Percentiles rank a stretch among this genome's conserved stretches.
These are phyloP conservation scores for Coprinopsis strossmayeri DNA, from an alignment of 768 basidiomycete species.

Conservation along the genomic window DNA sequence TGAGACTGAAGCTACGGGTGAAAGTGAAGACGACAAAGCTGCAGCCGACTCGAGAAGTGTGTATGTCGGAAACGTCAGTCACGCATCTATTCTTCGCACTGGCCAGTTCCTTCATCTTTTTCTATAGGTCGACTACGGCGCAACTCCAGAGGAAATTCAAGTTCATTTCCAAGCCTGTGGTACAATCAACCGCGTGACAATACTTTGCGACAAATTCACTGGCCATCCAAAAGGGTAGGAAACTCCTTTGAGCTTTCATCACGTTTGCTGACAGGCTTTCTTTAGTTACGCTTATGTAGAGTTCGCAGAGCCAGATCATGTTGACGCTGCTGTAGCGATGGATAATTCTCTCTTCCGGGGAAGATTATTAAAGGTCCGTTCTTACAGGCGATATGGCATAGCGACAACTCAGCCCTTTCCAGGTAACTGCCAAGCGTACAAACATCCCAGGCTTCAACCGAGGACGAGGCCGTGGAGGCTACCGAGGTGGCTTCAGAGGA, in stretches of 20 bases:
- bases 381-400: not conserved
- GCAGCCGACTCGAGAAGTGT: conserved; percentile 81
- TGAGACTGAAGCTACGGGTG: conserved; percentile 47
- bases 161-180: conserved; percentile 96
- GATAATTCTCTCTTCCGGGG: conserved; percentile 96
- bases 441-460: conserved; percentile 91
- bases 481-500: conserved; percentile 52
- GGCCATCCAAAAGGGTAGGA: conserved; percentile 95
- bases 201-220: conserved; percentile 99
- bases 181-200: conserved; percentile 97
- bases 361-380: conserved; percentile 76
- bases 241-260: not conserved
- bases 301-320: conserved; percentile 88
- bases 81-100: conserved; percentile 12
- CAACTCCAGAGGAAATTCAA: conserved; percentile 98
- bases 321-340: conserved; percentile 86
- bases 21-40: conserved; percentile 81
- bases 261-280: not conserved
- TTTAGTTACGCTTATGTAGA: conserved; percentile 95
- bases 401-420: not conserved
- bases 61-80: conserved; percentile 93
- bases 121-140: conserved; percentile 88
- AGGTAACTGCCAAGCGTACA: conserved; percentile 95
- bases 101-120: conserved; percentile 7
- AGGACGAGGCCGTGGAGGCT: conserved; percentile 65